Base-by-base conservation (phyloP, 768 basidiomycete genomes). In the Trametopsis cervina region DNA sequence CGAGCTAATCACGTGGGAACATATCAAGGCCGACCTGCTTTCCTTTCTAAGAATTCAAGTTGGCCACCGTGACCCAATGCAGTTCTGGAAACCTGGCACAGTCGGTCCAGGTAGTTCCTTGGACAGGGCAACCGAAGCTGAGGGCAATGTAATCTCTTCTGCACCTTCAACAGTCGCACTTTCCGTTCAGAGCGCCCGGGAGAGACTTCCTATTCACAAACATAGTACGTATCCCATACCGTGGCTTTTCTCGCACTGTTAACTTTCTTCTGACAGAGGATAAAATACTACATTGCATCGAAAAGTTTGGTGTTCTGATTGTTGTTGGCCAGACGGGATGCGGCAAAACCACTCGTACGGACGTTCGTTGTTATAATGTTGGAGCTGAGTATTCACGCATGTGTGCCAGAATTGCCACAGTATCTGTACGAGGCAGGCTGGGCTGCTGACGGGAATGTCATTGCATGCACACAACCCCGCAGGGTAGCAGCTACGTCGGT, bases 241-340 rank as follows among this genome's bases (percentile, higher is more conserved):
- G 24, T 29, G 22, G 47, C 43, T 40, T 37, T n/a, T n/a, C n/a
- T 13, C 24, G 20, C 22, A n/a, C 18, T 43, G 29, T 15, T 12
- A 44, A 36, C 25, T 9, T 26, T 11, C 33, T 6, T 17, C 3
- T 23, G 9, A 15, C 61, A 94, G 91, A 81, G 44, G 75, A 89
- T 39, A 83, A 81, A 52, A 69, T 98, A 2, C 66, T 98, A 6
- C 87, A 89, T 58, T 83, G 84, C 49, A 66, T 97, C 21, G 95
- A 98, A 67, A 81, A 77, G 45, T 76, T 85, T 60, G 85, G 85
- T 3, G 85, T 93, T 7, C 75, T 84, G 2, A 89, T 97, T 42
- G 83, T 98, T 4, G 88, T 95, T 7, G 95, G 89, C 7, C 89
- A 97, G 59, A 98, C 96, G 0, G 96, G 96, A 2, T 96, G 89